Evolutionary conservation across 2,329 filamentous ascomycete species (phyloP).

Genomic region (Aspergillus sp.): DNA sequence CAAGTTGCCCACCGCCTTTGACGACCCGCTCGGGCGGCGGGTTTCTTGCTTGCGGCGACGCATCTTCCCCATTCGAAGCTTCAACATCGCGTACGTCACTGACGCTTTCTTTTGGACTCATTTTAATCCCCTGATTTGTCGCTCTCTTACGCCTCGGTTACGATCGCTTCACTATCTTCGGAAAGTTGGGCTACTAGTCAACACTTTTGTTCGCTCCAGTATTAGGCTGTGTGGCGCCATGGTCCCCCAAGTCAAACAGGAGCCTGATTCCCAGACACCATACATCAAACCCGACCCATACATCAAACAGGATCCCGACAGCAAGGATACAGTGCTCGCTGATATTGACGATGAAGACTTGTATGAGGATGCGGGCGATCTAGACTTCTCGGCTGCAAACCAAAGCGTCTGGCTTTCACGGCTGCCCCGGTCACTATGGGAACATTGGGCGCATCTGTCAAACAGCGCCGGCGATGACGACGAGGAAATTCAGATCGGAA

Average conservation of each 20-base stretch:
- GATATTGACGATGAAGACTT: conserved; percentile 64
- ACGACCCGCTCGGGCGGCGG: conserved; percentile 11
- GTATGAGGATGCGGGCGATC: conserved; percentile 67
- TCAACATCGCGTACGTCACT: conserved; percentile 18
- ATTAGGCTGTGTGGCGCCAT: conserved; percentile 20
- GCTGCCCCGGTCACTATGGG: conserved; percentile 77
- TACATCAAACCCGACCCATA: conserved; percentile 44
- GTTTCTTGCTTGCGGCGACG: conserved; percentile 9
- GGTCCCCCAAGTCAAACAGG: conserved; percentile 44
- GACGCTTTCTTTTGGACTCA: neutral
- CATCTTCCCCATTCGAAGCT: conserved; percentile 4
- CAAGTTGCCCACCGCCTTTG: conserved; percentile 23
- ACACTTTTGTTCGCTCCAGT: neutral
- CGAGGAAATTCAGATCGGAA: conserved; percentile 79
- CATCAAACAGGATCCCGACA: conserved; percentile 46
- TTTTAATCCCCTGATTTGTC: neutral
- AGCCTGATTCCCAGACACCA: conserved; percentile 38
- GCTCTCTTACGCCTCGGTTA: neutral
- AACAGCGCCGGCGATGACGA: conserved; percentile 60
- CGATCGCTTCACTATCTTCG: conserved; percentile 9
- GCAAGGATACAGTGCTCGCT: conserved; percentile 36
- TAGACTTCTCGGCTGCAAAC: conserved; percentile 57
- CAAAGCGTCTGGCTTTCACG: conserved; percentile 70
- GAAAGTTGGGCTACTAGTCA: neutral
- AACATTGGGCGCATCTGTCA: conserved; percentile 68